Evolutionary conservation across 768 basidiomycete genomes (phyloP).

Genomic region (Gymnopilus junonius): DNA sequence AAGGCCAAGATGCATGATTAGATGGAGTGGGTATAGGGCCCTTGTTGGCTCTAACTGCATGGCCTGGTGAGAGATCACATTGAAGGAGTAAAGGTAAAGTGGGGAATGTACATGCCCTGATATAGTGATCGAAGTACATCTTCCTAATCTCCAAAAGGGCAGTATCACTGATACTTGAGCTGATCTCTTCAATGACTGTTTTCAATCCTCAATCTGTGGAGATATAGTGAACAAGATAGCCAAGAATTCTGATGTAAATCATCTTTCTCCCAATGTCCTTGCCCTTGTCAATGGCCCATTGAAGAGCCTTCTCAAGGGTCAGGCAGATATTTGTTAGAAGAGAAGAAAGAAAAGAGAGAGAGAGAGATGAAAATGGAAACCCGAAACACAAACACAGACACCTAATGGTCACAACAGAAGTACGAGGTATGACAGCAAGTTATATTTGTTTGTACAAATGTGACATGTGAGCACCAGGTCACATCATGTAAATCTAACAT

Average conservation of each 20-base stretch:
- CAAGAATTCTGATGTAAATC: conserved; percentile 27
- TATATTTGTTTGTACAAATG: too few relatives aligned
- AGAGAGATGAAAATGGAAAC: too few relatives aligned
- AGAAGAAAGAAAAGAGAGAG: too few relatives aligned
- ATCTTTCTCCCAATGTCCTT: conserved; percentile 18
- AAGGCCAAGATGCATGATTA: conserved; percentile 24
- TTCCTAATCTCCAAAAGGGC: conserved; percentile 24
- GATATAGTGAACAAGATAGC: conserved; percentile 26
- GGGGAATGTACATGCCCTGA: conserved; percentile 28
- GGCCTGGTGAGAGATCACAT: conserved; percentile 20
- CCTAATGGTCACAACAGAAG: too few relatives aligned
- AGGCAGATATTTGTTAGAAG: conserved; percentile 11
- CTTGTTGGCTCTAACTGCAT: conserved; percentile 17
- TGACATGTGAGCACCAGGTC: too few relatives aligned
- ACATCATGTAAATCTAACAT: too few relatives aligned
- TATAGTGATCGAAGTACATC: conserved; percentile 31
- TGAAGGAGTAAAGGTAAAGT: conserved; percentile 2
- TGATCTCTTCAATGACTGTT: conserved; percentile 19
- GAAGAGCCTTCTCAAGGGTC: conserved; percentile 21
- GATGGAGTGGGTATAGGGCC: conserved; percentile 21
- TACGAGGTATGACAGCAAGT: too few relatives aligned
- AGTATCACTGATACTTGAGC: conserved; percentile 5
- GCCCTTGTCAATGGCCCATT: conserved; percentile 9
- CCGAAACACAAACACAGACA: too few relatives aligned
- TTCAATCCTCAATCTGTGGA: conserved; percentile 17